phyloP scores from a whole-genome alignment of 495 filamentous ascomycete species.

The Thermothielavioides terrestris region DNA sequence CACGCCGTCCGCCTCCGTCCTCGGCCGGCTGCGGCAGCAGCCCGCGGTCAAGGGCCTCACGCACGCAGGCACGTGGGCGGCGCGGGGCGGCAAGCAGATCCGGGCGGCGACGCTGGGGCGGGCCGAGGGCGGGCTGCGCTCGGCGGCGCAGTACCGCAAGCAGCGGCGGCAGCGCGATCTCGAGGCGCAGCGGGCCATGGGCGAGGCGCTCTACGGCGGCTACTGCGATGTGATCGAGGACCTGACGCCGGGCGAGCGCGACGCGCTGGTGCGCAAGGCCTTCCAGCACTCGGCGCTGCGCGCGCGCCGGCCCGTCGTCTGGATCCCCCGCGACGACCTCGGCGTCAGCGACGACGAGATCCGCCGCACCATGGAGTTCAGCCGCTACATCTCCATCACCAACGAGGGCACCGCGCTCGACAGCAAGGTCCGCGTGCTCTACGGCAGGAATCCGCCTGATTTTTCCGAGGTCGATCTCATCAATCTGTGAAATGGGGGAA shows the following conservation, averaged over 20 bases:
- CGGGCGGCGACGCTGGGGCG: conserved; percentile 36
- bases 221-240: conserved; percentile 91
- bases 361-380: conserved; percentile 62
- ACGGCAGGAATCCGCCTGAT: conserved; percentile 81
- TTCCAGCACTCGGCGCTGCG: conserved; percentile 88
- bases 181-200: conserved; percentile 63
- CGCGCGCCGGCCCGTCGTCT: conserved; percentile 77
- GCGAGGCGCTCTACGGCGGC: conserved; percentile 74
- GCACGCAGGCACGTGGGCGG: conserved; percentile 42
- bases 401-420: conserved; percentile 87
- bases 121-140: conserved; percentile 29
- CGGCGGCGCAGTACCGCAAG: conserved; percentile 32
- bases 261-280: conserved; percentile 74
- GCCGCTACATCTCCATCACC: conserved; percentile 82
- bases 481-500: conserved; percentile 48
- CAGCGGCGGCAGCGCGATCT: conserved; percentile 40
- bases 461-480: conserved; percentile 88
- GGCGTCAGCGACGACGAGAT: conserved; percentile 92
- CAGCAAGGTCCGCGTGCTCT: conserved; percentile 75
- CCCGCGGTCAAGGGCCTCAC: conserved; percentile 38
- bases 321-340: conserved; percentile 89
- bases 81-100: conserved; percentile 32
- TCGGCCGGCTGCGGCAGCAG: conserved; percentile 28
- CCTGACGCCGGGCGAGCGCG: conserved; percentile 82
- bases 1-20: conserved; percentile 9